These are phyloP conservation scores for Solanum clarkiae DNA, from an alignment of 257 asterid genomes.

Conservation along the genomic window DNA sequence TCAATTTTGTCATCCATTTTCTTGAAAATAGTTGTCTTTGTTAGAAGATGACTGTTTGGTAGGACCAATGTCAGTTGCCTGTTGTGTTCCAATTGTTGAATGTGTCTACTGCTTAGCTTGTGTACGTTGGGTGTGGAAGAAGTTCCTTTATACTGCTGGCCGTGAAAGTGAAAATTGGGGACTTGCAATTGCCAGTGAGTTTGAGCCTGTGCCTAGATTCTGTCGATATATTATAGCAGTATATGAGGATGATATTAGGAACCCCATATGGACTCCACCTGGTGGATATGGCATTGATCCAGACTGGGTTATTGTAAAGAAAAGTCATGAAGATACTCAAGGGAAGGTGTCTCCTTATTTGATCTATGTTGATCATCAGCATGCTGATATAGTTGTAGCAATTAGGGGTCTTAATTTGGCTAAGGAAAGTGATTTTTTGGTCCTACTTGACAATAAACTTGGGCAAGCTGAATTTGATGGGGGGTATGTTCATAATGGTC, in stretches of 20 bases:
- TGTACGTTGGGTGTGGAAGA: slow-evolving; percentile 95
- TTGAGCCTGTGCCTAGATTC: slow-evolving; percentile 72
- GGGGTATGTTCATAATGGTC: slow-evolving; percentile 88
- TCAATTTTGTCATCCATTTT: neutral
- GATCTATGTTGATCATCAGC: slow-evolving; percentile 74
- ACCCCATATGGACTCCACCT: slow-evolving; percentile 70
- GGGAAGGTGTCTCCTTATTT: slow-evolving; percentile 76
- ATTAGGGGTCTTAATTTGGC: slow-evolving; percentile 83
- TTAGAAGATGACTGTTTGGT: slow-evolving; percentile 10
- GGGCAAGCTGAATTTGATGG: slow-evolving; percentile 94
- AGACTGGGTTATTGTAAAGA: slow-evolving; percentile 52
- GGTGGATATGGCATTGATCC: slow-evolving; percentile 85
- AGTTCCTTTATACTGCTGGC: slow-evolving; percentile 81
- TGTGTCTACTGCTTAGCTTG: slow-evolving; percentile 96
- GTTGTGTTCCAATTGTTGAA: slow-evolving; percentile 84
- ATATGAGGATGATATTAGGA: slow-evolving; percentile 66
- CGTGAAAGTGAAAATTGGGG: slow-evolving; percentile 94
- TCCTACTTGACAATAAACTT: slow-evolving; percentile 69
- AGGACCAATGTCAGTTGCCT: slow-evolving; percentile 84
- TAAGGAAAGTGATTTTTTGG: slow-evolving; percentile 67
- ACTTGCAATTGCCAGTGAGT: slow-evolving; percentile 67
- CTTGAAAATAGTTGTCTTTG: neutral
- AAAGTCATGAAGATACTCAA: slow-evolving; percentile 36
- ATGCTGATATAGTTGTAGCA: slow-evolving; percentile 55
- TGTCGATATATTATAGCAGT: slow-evolving; percentile 66